Base-by-base conservation (phyloP, 2,329 filamentous ascomycete genomes). In the Huntiella decipiens region DNA sequence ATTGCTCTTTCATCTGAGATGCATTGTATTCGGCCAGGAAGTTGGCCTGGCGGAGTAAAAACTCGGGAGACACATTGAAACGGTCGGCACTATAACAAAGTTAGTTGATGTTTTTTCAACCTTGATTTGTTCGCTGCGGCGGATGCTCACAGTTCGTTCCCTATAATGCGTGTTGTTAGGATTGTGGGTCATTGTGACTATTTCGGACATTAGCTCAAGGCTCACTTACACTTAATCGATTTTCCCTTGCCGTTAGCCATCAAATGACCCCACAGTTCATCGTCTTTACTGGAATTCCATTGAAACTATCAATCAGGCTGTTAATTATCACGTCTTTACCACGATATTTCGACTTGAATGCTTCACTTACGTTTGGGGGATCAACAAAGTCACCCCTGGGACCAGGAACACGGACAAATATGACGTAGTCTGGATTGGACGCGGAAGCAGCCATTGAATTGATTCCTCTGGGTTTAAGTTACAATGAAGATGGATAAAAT, bases 1-100 rank as follows among this genome's bases (percentile, higher is more conserved):
- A 85, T 63, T 95, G 86, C 15, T 82, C 86, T 53, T 84, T 77
- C 41, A 96, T 83, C 58, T 95, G 85, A 1, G 83, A 82, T 22
- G 92, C 73, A 63, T 96, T 85, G 44, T 83, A 73, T 58, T 96
- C 87, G 57, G 91, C 94, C 4, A 96, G 73, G 73, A 86, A 94
- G 60, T 85, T 86, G 52, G 86, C 86, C 62, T 98, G 86, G 58
- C 94, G 84, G 12, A 95, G 73, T 31, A 98, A 71, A 56, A 96
- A 96, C 36, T 85, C 73, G 48, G 92, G 75, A 19, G 83, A 80
- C 15, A 95, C 88, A 51, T 87, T 73, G 61, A 95, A 94, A 39
- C 74, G 70, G 44, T 73, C 67, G 40, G 83, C 84, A 57, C 80
- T 81, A 53, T 4, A 17, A 32, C 6, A 17, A 32, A 22, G 33